Evolutionary conservation across 2,329 filamentous ascomycete genomes (phyloP), one percentile per base, ranked within the genome.

Genomic region (Aspergillus neoniger): DNA sequence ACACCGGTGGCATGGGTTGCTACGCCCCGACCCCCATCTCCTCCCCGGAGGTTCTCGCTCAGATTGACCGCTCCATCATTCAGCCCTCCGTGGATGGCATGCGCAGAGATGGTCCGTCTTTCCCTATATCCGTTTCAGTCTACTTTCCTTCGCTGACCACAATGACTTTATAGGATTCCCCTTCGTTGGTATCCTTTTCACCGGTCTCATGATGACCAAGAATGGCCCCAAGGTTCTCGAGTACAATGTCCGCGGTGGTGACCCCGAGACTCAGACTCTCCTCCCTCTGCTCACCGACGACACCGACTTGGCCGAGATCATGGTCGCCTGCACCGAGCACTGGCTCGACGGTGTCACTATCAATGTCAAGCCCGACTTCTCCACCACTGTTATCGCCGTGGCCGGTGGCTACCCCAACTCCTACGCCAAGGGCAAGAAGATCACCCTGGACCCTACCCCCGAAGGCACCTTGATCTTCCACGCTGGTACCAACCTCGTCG

Each of bases 1-100:
- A 98, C 79, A 98, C 95, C 2, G 95, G 94, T 61, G 95, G 95
- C 43, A 98, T 98, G 95, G 95, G 95, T 55, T 96, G 92, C 74
- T 98, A 98, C 77, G 92, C 93, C 15, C 91, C 91, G n/a, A 96
- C 93, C 1, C 90, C 86, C 65, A 88, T 93, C 69, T 88, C 89
- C 30, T 90, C 89, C 0, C 85, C 87, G 55, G 86, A 89, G 63
- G 82, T 96, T n/a, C 84, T 95, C 17, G 88, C 88, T 17, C 83
- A 88, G 62, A 87, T 99, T 63, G 89, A 97, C 73, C 83, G 83
- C 58, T 90, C 90, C 36, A 89, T 97, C 57, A 85, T 98, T n/a
- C 87, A 92, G 74, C 93, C 94, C 6, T 97, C 93, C 2, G 86
- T 98, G 62, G 86, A 91, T 61, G 93, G 92, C 60, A 94, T 98